phyloP scores from a whole-genome alignment of 2,329 filamentous ascomycete species.

The Talaromyces sp. region DNA sequence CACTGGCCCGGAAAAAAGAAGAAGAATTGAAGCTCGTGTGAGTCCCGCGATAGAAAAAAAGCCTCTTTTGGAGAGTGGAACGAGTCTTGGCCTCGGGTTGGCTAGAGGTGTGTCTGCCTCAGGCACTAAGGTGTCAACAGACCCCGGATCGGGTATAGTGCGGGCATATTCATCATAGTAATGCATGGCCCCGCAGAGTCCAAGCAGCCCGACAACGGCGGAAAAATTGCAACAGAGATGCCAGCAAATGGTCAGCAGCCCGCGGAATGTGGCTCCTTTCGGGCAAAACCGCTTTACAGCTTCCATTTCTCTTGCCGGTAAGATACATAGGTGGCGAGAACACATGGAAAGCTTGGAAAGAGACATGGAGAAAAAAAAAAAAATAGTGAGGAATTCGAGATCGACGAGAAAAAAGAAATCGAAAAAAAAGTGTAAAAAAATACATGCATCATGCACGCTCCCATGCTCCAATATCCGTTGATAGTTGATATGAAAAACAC shows the following conservation, averaged over 20 bases:
- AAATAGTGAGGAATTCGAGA: not conserved
- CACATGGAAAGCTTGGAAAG: not conserved
- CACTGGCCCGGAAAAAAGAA: slow-evolving; percentile 25
- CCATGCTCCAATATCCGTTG: not conserved
- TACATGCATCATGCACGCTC: slow-evolving; percentile 5
- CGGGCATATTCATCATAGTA: slow-evolving; percentile 8
- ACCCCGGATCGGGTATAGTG: slow-evolving; percentile 28
- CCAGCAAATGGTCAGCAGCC: slow-evolving; percentile 6
- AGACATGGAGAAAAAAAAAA: not conserved
- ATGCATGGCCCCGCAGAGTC: slow-evolving; percentile 5
- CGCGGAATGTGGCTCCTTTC: slow-evolving; percentile 2
- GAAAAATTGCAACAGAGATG: not conserved
- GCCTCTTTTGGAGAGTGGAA: slow-evolving; percentile 40
- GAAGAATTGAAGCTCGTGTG: slow-evolving; percentile 33
- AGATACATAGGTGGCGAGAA: not conserved
- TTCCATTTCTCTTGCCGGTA: slow-evolving; percentile 4
- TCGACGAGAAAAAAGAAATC: not conserved
- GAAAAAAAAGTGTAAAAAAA: slow-evolving; percentile 3
- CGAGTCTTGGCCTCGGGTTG: slow-evolving; percentile 32
- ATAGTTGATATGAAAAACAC: slow-evolving; percentile 7
- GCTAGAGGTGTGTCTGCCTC: slow-evolving; percentile 23
- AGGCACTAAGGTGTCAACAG: slow-evolving; percentile 25
- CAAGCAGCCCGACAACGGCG: slow-evolving; percentile 1
- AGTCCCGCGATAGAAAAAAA: slow-evolving; percentile 41
- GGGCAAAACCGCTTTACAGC: slow-evolving; percentile 7